Percentiles rank a stretch among this genome's conserved stretches.
Conservation (phyloP, 371 early-diverging fungal species). For the Rhizomucor miehei region DNA sequence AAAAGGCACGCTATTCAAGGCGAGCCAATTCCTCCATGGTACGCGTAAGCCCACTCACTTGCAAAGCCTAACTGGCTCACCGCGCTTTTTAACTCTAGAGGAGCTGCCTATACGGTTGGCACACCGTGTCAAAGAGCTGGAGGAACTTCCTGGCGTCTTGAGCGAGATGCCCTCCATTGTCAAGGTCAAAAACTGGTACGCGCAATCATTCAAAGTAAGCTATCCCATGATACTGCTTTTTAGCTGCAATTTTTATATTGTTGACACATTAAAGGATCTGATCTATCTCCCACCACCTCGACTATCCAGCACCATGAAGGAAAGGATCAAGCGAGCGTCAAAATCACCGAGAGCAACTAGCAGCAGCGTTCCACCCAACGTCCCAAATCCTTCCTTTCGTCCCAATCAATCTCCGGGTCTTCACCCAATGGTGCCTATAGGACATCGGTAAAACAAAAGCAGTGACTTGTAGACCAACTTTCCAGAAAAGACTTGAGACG, state of each 20-base stretch:
- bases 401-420: conserved; percentile 10
- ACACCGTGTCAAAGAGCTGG: conserved; percentile 94
- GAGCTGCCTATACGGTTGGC: conserved; percentile 96
- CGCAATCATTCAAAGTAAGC: conserved; percentile 83
- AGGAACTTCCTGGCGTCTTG: conserved; percentile 82
- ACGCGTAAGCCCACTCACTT: conserved; percentile 7
- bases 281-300: conserved; percentile 69
- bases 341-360: conserved; percentile 4
- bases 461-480: background rate
- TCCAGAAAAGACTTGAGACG: background rate
- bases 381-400: conserved; percentile 60
- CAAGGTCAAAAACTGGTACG: conserved; percentile 94
- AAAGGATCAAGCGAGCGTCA: conserved; percentile 17
- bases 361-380: conserved; percentile 43
- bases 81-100: conserved; percentile 36
- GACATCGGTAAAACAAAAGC: conserved; percentile 27
- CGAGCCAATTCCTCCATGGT: conserved; percentile 87
- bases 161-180: conserved; percentile 89
- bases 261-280: conserved; percentile 47
- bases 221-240: background rate
- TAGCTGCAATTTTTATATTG: background rate
- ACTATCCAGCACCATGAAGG: conserved; percentile 38
- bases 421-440: conserved; percentile 26
- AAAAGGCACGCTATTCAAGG: conserved; percentile 81
- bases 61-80: background rate